A percentile compares a stretch with the other conserved stretches of the same genome.
phyloP scores from a whole-genome alignment of 108 stramenopile genomes.

The Skeletonema potamos region DNA sequence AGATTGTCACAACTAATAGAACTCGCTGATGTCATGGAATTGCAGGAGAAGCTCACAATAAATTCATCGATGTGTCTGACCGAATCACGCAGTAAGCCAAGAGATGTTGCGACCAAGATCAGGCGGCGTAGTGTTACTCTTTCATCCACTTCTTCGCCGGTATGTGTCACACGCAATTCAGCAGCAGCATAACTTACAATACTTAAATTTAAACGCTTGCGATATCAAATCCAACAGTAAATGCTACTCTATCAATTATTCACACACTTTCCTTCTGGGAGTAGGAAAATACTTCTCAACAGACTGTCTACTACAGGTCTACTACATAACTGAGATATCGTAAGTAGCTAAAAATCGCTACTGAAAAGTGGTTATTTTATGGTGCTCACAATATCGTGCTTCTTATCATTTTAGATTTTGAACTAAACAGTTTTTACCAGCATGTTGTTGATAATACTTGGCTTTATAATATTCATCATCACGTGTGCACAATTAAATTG shows the following conservation, averaged over 20 bases:
- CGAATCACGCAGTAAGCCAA: background rate
- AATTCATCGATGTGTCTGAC: background rate
- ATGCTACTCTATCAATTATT: too few relatives aligned
- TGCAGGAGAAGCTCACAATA: background rate
- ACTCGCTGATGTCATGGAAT: background rate
- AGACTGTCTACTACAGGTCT: too few relatives aligned
- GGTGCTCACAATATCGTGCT: too few relatives aligned
- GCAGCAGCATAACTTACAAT: background rate
- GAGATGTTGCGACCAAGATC: background rate
- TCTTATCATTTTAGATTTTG: too few relatives aligned
- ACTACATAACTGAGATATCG: too few relatives aligned
- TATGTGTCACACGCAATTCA: background rate
- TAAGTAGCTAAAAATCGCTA: too few relatives aligned
- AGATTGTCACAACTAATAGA: background rate
- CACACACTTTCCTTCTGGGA: too few relatives aligned
- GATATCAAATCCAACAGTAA: too few relatives aligned
- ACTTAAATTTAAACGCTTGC: too few relatives aligned
- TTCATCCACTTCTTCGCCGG: background rate
- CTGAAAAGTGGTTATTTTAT: too few relatives aligned
- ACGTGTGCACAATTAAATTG: slow-evolving; percentile 32
- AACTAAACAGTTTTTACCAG: too few relatives aligned
- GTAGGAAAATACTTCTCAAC: too few relatives aligned
- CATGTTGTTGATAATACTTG: slow-evolving; percentile 1
- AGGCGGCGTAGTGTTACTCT: background rate
- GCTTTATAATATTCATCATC: slow-evolving; percentile 6